Evolutionary conservation across 768 basidiomycete genomes (phyloP), one percentile per base, ranked within the genome.

Genomic region (Rhodosporidiobolus odoratus): DNA sequence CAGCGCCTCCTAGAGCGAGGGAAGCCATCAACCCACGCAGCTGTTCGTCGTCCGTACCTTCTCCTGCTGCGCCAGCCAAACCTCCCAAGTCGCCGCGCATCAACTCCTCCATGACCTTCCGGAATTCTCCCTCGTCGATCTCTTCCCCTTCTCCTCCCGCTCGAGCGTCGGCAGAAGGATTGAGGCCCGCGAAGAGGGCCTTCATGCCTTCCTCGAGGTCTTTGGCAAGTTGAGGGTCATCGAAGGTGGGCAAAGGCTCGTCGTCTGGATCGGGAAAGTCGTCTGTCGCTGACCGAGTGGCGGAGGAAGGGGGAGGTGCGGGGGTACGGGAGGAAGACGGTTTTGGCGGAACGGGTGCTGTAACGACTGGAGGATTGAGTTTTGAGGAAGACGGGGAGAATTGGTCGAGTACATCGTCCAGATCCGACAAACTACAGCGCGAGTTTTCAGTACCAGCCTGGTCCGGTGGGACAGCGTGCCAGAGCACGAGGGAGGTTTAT

Each of bases 331-430:
- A 32, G 37, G n/a, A n/a, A 62, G 13, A 40, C 7, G 32, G 38
- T 0, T 21, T 48, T 2, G 35, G 64, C 23, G 58, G 65, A 40
- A n/a, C 15, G 30, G 45, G 35, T 2, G 57, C 12, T 7, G 57
- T 58, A 30, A 15, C 41, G 63, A 8, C 23, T 3, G 45, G 37
- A 7, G 37, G 45, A 4, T 15, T n/a, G n/a, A n/a, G n/a, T n/a
- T n/a, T n/a, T n/a, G n/a, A n/a, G n/a, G n/a, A n/a, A n/a, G 72
- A 54, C 6, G 66, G 43, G 45, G 70, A 62, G 67, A 77, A 71
- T 48, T 75, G 69, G 38, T 75, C 73, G 48, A 76, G 65, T 25
- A 75, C 68, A 23, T 73, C 71, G 62, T 75, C 73, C 54, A 74
- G 65, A 54, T 72, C 76, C 45, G 71, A 69, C 52, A 74, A 63